Evolutionary conservation across 345 rosid species (phyloP).

Genomic region (Salix udensis): DNA sequence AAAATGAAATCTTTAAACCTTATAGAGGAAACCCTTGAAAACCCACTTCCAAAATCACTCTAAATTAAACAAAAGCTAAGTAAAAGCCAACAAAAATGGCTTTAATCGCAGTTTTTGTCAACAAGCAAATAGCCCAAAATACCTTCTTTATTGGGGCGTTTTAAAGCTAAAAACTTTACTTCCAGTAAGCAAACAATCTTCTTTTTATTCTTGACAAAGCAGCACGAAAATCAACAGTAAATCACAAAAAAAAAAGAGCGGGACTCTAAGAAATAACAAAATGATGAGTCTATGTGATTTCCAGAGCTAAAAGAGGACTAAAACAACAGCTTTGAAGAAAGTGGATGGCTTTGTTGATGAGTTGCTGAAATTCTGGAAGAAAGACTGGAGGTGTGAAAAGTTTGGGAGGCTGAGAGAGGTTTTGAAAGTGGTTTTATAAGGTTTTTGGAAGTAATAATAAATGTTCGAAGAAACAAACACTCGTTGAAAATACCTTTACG

Average conservation of each 20-base stretch:
- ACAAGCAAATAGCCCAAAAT: not conserved
- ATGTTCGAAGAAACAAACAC: not conserved
- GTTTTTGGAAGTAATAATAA: not conserved
- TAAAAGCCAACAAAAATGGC: constrained; percentile 29
- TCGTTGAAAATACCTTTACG: not conserved
- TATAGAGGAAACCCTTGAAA: constrained; percentile 13
- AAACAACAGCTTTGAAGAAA: not conserved
- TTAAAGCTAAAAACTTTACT: not conserved
- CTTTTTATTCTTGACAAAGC: not conserved
- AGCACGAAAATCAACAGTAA: not conserved
- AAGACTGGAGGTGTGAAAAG: not conserved
- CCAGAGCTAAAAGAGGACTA: too few relatives aligned
- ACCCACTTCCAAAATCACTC: constrained; percentile 34
- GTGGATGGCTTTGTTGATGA: not conserved
- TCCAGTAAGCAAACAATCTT: not conserved
- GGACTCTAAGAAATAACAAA: not conserved
- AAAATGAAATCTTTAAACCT: constrained; percentile 13
- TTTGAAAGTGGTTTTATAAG: constrained; percentile 7
- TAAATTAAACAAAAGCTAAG: constrained; percentile 20
- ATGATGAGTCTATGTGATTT: not conserved
- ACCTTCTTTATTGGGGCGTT: not conserved
- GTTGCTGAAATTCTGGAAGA: not conserved
- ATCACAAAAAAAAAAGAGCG: not conserved
- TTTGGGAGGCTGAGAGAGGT: not conserved
- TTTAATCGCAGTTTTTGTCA: constrained; percentile 23